phyloP scores from a whole-genome alignment of 352 stramenopile species.

The Phytopythium ostracodes region DNA sequence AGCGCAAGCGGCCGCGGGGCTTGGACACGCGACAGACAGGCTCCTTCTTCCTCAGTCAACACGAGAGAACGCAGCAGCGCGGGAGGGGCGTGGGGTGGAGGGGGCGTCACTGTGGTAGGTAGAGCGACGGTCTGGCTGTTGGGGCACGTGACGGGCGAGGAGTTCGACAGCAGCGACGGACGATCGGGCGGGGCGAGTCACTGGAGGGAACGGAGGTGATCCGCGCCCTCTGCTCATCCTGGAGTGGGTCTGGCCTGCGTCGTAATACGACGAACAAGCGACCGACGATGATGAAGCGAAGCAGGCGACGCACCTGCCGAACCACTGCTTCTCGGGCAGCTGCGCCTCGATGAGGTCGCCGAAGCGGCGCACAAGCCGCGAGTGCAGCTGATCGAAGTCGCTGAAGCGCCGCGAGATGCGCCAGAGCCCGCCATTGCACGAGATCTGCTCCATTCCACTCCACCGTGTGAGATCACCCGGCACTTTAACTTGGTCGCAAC shows the following conservation, averaged over 20 bases:
- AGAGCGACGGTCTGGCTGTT: neutral
- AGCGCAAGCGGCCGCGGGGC: neutral
- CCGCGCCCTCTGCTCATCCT: neutral
- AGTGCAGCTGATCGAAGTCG: conserved; percentile 86
- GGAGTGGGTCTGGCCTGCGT: neutral
- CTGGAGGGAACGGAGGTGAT: neutral
- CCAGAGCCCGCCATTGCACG: conserved; percentile 79
- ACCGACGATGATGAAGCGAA: neutral
- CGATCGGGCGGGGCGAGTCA: neutral
- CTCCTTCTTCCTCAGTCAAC: conserved; percentile 50
- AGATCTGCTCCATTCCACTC: conserved; percentile 42
- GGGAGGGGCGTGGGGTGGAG: neutral
- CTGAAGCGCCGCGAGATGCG: conserved; percentile 82
- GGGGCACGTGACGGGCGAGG: conserved; percentile 4
- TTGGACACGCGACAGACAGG: conserved; percentile 2
- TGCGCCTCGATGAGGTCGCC: conserved; percentile 63
- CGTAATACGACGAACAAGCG: neutral
- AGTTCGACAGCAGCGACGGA: conserved; percentile 20
- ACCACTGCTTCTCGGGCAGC: conserved; percentile 86
- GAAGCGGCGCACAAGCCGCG: conserved; percentile 64
- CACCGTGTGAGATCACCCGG: neutral
- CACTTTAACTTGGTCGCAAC: neutral
- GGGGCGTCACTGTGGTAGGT: too few relatives aligned
- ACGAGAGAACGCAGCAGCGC: conserved; percentile 10
- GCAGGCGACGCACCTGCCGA: conserved; percentile 48